Evolutionary conservation across 208 protist genomes (phyloP).

Genomic region (Acanthamoeba sp.): DNA sequence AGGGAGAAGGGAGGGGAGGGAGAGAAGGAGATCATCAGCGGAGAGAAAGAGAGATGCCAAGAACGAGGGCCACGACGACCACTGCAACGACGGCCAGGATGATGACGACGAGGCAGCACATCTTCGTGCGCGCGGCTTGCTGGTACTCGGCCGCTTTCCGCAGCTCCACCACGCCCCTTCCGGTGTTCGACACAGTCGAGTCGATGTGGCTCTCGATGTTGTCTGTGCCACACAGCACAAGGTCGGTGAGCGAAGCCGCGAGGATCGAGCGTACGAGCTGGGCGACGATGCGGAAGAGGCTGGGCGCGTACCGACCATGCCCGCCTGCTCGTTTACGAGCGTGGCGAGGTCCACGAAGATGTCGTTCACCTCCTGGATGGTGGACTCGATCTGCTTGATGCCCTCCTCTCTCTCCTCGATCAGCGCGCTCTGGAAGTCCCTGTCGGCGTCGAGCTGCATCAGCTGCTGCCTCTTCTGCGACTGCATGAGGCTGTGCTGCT

Average conservation of each 20-base stretch:
- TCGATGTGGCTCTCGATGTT: conserved; percentile 68
- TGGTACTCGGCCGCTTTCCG: conserved; percentile 43
- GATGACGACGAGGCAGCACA: conserved; percentile 40
- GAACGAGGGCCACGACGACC: conserved; percentile 37
- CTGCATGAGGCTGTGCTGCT: conserved; percentile 38
- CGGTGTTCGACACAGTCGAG: conserved; percentile 6
- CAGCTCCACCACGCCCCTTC: conserved; percentile 28
- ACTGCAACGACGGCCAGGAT: conserved; percentile 21
- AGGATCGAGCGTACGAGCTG: no score
- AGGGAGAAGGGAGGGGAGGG: background rate
- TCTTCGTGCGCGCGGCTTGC: conserved; percentile 18
- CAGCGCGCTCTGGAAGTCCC: conserved; percentile 46
- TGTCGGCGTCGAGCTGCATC: conserved; percentile 40
- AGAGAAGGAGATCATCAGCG: background rate
- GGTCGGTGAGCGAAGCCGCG: background rate
- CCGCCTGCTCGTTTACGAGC: conserved; percentile 46
- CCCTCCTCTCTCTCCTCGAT: conserved; percentile 59
- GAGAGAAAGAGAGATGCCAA: conserved; percentile 4
- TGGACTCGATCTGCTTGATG: conserved; percentile 46
- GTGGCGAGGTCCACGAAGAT: conserved; percentile 59
- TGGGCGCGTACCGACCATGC: conserved; percentile 3
- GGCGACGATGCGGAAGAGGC: no score
- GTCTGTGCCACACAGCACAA: conserved; percentile 4
- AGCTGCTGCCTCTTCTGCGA: conserved; percentile 48
- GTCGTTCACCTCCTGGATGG: conserved; percentile 63